These are phyloP conservation scores for Globisporangium nodosum DNA, from an alignment of 352 stramenopile species.

Conservation along the genomic window DNA sequence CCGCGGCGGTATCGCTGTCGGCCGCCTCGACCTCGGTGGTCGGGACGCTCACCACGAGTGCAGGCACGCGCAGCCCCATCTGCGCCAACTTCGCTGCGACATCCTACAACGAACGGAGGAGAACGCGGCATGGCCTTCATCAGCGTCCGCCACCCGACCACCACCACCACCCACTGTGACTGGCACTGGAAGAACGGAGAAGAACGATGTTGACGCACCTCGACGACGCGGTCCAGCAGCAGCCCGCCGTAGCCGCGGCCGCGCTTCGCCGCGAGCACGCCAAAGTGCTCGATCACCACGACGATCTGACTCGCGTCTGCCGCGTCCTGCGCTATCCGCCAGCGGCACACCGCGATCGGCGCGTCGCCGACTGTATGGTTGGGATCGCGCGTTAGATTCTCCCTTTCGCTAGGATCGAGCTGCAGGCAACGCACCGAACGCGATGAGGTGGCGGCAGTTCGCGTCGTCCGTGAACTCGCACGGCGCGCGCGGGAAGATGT, in stretches of 20 bases:
- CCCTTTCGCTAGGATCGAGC: neutral
- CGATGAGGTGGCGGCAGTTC: constrained; percentile 44
- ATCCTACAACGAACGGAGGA: neutral
- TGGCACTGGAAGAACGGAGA: neutral
- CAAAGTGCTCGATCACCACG: constrained; percentile 54
- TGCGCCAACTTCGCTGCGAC: neutral
- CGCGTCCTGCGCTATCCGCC: constrained; percentile 25
- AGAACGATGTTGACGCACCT: neutral
- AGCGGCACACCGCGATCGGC: constrained; percentile 53
- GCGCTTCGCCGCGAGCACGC: constrained; percentile 48
- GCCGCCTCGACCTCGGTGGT: neutral
- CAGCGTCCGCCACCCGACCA: neutral
- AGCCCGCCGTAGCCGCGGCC: constrained; percentile 42
- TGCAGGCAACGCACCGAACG: constrained; percentile 38
- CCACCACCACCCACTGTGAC: neutral
- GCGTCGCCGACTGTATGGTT: constrained; percentile 51
- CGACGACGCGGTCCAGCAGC: constrained; percentile 20
- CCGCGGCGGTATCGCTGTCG: too few species aligned
- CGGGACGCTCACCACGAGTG: neutral
- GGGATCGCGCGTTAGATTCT: neutral
- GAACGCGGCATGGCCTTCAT: neutral
- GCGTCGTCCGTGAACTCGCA: constrained; percentile 31
- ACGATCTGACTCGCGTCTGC: constrained; percentile 30
- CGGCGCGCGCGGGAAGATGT: constrained; percentile 32
- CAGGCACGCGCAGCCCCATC: neutral